phyloP scores from a whole-genome alignment of 2,329 filamentous ascomycete genomes.

The Fusarium multiceps region DNA sequence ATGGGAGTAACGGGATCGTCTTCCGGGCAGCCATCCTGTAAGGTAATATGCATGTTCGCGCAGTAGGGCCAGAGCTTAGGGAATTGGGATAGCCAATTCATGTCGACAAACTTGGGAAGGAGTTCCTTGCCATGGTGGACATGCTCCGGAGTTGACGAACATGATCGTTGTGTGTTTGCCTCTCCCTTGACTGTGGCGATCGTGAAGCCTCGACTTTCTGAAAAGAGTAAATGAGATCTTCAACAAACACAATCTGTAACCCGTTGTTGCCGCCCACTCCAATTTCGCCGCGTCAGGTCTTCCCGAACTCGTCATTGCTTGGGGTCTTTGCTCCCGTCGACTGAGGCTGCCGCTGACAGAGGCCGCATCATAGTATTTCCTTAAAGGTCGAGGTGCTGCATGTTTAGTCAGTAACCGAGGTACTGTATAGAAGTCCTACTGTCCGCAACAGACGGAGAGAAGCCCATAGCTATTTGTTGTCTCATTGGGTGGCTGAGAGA shows the following conservation, averaged over 20 bases:
- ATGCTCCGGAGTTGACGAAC: neutral
- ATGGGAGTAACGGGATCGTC: neutral
- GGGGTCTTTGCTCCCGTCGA: constrained; percentile 2
- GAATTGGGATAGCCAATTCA: constrained; percentile 2
- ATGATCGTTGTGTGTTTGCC: neutral
- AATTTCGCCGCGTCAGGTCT: constrained; percentile 27
- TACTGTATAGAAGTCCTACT: neutral
- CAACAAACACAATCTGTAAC: constrained; percentile 33
- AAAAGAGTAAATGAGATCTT: constrained; percentile 2
- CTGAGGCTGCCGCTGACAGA: neutral
- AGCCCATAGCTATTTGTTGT: neutral
- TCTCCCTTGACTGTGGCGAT: neutral
- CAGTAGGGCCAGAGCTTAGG: neutral
- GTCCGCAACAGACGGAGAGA: neutral
- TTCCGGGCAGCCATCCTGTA: neutral
- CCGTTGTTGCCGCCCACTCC: constrained; percentile 17
- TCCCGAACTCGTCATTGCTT: constrained; percentile 16
- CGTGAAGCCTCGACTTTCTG: neutral
- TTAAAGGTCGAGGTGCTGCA: constrained; percentile 9
- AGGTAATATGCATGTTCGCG: neutral
- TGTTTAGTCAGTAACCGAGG: neutral
- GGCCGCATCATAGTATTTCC: neutral
- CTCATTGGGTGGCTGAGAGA: neutral
- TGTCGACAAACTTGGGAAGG: neutral
- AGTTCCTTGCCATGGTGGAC: neutral